Evolutionary conservation across 1,284 basidiomycete species (phyloP), one percentile per base, ranked within the genome.

Genomic region (Ustanciosporium gigantosporum): DNA sequence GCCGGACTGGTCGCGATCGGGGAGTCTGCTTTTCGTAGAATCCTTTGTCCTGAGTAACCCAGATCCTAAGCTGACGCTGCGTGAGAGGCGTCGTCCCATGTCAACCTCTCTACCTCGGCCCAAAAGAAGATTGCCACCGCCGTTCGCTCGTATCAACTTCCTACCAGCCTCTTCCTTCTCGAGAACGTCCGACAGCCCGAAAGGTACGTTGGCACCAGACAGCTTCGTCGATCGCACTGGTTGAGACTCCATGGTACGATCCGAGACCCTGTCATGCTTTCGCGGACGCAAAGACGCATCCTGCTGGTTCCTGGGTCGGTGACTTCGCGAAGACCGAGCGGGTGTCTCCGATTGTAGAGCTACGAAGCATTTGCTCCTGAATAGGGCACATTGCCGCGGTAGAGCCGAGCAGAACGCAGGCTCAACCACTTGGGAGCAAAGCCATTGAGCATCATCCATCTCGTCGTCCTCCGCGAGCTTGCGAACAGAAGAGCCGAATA

Each of bases 381-480:
- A 52, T n/a, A 57, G 37, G 6, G 55, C 55, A 39, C 71, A 76
- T 44, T 68, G 64, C 16, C 59, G 37, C 2, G 71, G 68, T 25
- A 73, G 39, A 9, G 31, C 32, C n/a, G 42, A 15, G 15, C 46
- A 36, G 31, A 71, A 76, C 8, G 42, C 46, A 11, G 70, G 60
- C 48, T 74, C 73, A 22, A 74, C 48, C 4, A 76, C 57, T 21
- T 48, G 46, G 4, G 58, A 62, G 38, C 69, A 74, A 2, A 76
- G 52, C 68, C 70, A 73, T 45, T 76, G 73, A 15, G 70, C 60
- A 39, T 74, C 73, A 45, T 76, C 73, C 41, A 66, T 48, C 29
- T 66, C 66, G 35, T 76, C 73, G 5, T 67, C 41, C 19, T 56
- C 41, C 20, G 53, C 25, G 17, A 56, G 16, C 35, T 62, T 62